These are phyloP conservation scores for Davidsoniella neocaledoniae DNA, from an alignment of 2,329 filamentous ascomycete genomes.

Conservation along the genomic window DNA sequence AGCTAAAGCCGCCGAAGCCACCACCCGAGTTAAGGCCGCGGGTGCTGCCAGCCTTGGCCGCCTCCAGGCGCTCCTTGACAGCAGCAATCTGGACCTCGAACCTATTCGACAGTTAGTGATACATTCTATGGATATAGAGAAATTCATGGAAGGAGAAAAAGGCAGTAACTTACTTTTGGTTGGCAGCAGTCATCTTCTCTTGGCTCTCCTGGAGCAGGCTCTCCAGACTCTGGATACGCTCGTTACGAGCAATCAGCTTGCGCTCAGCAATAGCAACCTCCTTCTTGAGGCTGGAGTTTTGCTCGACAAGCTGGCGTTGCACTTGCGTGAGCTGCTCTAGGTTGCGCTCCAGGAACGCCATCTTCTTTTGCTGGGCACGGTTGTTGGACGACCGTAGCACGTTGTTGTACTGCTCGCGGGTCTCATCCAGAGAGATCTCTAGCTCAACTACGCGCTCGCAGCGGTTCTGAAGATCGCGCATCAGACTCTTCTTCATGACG, in stretches of 20 bases:
- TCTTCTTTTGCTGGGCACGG: conserved; percentile 98
- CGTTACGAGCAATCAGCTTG: conserved; percentile 89
- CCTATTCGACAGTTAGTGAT: conserved; percentile 28
- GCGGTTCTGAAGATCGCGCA: conserved; percentile 95
- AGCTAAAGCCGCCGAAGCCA: conserved; percentile 52
- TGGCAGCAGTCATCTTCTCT: conserved; percentile 93
- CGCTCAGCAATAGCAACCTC: conserved; percentile 97
- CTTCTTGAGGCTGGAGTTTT: conserved; percentile 95
- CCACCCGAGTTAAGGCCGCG: conserved; percentile 56
- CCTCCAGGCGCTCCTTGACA: conserved; percentile 94
- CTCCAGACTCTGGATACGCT: conserved; percentile 90
- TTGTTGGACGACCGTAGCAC: conserved; percentile 94
- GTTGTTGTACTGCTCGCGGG: conserved; percentile 97
- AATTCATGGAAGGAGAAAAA: conserved; percentile 15
- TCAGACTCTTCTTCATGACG: conserved; percentile 98
- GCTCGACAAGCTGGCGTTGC: conserved; percentile 91
- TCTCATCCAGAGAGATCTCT: conserved; percentile 94
- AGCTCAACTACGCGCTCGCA: conserved; percentile 97
- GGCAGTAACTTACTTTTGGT: conserved; percentile 62
- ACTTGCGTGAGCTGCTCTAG: conserved; percentile 95
- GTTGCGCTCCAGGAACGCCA: conserved; percentile 97
- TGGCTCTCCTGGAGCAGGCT: conserved; percentile 87
- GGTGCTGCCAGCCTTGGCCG: conserved; percentile 81
- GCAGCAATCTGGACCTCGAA: conserved; percentile 95
- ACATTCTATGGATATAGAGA: conserved; percentile 14